A percentile compares a stretch with the other conserved stretches of the same genome.
These are phyloP conservation scores for Sutorius australiensis DNA, from an alignment of 768 basidiomycete genomes.

Conservation along the genomic window DNA sequence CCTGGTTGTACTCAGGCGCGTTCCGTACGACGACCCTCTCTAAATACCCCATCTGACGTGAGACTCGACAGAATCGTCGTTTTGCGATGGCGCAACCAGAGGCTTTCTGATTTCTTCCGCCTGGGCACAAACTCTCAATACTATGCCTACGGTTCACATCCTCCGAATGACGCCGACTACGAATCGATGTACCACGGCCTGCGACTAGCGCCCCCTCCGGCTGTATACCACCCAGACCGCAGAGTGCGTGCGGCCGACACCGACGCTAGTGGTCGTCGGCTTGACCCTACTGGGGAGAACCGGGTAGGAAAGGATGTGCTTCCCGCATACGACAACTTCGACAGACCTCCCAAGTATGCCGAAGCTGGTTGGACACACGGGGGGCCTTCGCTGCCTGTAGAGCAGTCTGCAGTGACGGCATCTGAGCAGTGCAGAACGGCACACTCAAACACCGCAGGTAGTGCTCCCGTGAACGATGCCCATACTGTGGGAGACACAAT, in stretches of 20 bases:
- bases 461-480: neutral
- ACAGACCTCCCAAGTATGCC: constrained; percentile 46
- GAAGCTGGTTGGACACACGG: constrained; percentile 19
- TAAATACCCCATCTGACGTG: constrained; percentile 1
- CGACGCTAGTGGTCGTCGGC: constrained; percentile 40
- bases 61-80: constrained; percentile 15
- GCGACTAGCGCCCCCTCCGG: constrained; percentile 19
- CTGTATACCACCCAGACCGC: constrained; percentile 19
- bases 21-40: neutral
- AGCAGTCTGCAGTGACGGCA: neutral
- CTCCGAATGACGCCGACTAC: neutral
- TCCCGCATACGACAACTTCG: constrained; percentile 44
- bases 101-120: constrained; percentile 21
- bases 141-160: neutral
- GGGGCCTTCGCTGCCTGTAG: neutral
- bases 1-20: constrained; percentile 23
- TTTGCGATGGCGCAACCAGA: constrained; percentile 22
- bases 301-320: constrained; percentile 43
- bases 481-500: neutral
- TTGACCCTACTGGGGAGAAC: constrained; percentile 29
- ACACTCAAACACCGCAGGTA: neutral
- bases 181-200: constrained; percentile 13
- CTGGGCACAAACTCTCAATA: neutral
- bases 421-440: neutral
- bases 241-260: constrained; percentile 35